phyloP scores from a whole-genome alignment of 768 basidiomycete genomes.

The Phlebiopsis flavidoalba region DNA sequence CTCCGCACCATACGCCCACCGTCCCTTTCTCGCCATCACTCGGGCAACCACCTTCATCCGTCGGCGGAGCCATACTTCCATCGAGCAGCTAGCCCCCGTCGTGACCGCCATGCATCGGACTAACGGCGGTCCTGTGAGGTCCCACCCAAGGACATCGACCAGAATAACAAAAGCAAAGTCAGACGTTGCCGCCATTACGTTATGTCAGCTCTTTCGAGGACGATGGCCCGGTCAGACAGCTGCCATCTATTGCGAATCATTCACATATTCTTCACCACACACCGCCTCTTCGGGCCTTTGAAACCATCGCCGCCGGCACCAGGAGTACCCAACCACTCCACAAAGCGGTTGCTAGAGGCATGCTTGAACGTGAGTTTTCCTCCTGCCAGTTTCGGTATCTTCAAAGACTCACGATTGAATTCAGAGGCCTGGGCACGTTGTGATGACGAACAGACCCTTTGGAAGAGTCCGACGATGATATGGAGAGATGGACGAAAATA shows the following conservation, averaged over 20 bases:
- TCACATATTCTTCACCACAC: neutral
- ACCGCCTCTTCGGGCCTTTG: constrained; percentile 1
- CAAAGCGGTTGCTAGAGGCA: constrained; percentile 21
- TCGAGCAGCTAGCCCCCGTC: neutral
- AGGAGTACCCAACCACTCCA: constrained; percentile 1
- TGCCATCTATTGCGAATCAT: neutral
- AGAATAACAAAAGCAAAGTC: too few relatives aligned
- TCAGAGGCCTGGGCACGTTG: constrained; percentile 72
- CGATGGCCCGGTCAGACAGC: neutral
- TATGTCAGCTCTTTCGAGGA: neutral
- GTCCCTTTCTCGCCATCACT: neutral
- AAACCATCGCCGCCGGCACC: neutral
- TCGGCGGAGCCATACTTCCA: neutral
- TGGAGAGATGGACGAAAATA: constrained; percentile 63
- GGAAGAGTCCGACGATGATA: constrained; percentile 69
- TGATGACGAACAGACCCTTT: constrained; percentile 67
- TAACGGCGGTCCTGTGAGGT: constrained; percentile 17
- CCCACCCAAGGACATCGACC: constrained; percentile 14
- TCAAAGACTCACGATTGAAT: neutral
- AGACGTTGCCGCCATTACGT: constrained; percentile 1
- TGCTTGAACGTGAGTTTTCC: constrained; percentile 57
- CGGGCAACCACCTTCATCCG: neutral
- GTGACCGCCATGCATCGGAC: neutral
- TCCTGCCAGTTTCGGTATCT: neutral
- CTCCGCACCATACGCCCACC: neutral